phyloP scores from a whole-genome alignment of 2,329 filamentous ascomycete species.

The Dichotomopilus funicola region DNA sequence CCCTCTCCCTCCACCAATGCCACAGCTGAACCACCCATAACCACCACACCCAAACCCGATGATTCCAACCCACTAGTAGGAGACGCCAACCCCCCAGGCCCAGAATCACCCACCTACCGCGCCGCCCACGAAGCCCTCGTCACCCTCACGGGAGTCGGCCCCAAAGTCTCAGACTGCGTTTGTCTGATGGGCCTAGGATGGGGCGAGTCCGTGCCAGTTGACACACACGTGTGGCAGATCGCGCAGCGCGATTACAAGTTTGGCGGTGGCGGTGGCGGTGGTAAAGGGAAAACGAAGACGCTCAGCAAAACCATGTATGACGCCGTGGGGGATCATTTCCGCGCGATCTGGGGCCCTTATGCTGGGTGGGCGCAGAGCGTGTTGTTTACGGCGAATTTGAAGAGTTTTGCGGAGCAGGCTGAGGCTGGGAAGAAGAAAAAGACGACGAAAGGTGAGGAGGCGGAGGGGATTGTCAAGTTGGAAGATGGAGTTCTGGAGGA shows the following conservation, averaged over 20 bases:
- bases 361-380: constrained; percentile 98
- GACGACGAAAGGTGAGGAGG: neutral
- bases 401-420: constrained; percentile 68
- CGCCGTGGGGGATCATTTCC: constrained; percentile 83
- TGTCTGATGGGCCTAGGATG: constrained; percentile 94
- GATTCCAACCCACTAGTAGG: neutral
- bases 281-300: constrained; percentile 74
- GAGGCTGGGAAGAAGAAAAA: constrained; percentile 7
- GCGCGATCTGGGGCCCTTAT: constrained; percentile 82
- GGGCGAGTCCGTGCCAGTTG: constrained; percentile 90
- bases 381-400: constrained; percentile 87
- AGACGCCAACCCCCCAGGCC: constrained; percentile 21
- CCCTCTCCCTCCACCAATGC: neutral
- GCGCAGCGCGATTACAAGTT: constrained; percentile 94
- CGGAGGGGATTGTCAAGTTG: neutral
- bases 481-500: neutral
- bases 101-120: constrained; percentile 55
- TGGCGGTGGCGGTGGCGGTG: constrained; percentile 48
- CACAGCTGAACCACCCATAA: neutral
- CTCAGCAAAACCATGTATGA: constrained; percentile 85
- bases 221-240: constrained; percentile 99
- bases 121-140: constrained; percentile 76
- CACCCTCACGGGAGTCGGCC: constrained; percentile 77
- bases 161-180: constrained; percentile 95
- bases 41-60: neutral